phyloP scores from a whole-genome alignment of 2,329 filamentous ascomycete genomes.

The Fusarium azukiicola region DNA sequence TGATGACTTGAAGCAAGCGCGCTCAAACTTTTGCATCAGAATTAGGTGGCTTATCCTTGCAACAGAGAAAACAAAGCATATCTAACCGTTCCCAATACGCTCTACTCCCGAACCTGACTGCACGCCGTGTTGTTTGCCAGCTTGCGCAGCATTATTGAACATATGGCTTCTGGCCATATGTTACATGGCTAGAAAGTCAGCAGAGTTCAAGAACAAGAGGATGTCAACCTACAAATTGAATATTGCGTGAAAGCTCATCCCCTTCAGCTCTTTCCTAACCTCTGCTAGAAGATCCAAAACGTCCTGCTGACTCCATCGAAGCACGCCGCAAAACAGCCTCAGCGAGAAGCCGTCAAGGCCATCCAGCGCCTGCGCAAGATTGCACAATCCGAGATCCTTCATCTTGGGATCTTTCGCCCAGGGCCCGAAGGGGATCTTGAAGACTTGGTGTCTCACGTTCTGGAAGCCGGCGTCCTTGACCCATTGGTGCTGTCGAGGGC shows the following conservation, averaged over 20 bases:
- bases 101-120: background rate
- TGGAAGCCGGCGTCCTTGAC: constrained; percentile 61
- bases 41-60: background rate
- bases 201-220: background rate
- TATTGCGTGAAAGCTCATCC: constrained; percentile 18
- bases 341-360: constrained; percentile 32
- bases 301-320: constrained; percentile 25
- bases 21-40: background rate
- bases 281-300: constrained; percentile 24
- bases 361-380: constrained; percentile 30
- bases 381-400: constrained; percentile 58
- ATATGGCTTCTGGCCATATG: constrained; percentile 32
- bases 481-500: constrained; percentile 53
- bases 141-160: background rate
- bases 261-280: constrained; percentile 30
- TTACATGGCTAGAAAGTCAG: constrained; percentile 23
- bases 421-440: constrained; percentile 59
- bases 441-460: constrained; percentile 56
- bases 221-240: constrained; percentile 33
- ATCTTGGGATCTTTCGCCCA: constrained; percentile 57
- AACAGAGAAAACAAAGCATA: background rate
- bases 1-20: too few species aligned
- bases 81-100: background rate
- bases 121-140: background rate
- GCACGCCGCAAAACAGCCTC: constrained; percentile 29